These are phyloP conservation scores for Cercospora zeina DNA, from an alignment of 2,329 filamentous ascomycete genomes.

Conservation along the genomic window DNA sequence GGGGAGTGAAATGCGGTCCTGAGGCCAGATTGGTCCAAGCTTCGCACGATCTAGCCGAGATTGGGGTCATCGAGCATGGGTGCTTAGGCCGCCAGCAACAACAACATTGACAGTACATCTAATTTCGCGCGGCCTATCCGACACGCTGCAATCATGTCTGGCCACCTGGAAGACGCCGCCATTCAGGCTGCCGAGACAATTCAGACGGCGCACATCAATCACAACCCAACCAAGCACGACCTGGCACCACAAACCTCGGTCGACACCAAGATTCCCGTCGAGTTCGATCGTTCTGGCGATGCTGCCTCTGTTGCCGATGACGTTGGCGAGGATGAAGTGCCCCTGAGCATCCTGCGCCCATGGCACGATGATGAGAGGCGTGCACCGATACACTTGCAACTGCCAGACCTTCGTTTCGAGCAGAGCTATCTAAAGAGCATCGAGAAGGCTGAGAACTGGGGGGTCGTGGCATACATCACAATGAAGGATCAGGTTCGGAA, in stretches of 20 bases:
- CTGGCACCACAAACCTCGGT: constrained; percentile 76
- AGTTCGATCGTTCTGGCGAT: constrained; percentile 42
- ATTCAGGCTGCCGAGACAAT: constrained; percentile 71
- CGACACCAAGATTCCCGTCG: constrained; percentile 64
- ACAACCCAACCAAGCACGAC: constrained; percentile 71
- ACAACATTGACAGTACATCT: background rate
- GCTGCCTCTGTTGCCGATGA: constrained; percentile 50
- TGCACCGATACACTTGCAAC: constrained; percentile 49
- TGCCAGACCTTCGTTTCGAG: constrained; percentile 87
- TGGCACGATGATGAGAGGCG: constrained; percentile 59
- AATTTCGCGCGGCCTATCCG: background rate
- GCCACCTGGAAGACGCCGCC: constrained; percentile 35
- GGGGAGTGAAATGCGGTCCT: constrained; percentile 7
- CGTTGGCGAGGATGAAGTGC: constrained; percentile 66
- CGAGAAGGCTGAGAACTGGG: constrained; percentile 73
- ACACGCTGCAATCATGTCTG: constrained; percentile 12
- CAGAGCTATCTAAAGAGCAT: constrained; percentile 96
- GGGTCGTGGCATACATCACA: constrained; percentile 80
- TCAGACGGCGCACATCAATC: constrained; percentile 77
- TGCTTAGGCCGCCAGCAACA: constrained; percentile 14
- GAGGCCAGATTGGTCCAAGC: constrained; percentile 13
- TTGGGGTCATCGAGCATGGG: constrained; percentile 5
- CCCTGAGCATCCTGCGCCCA: constrained; percentile 63
- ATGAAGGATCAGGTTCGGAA: constrained; percentile 74
- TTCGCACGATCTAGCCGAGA: constrained; percentile 5